Percentiles rank a stretch among this genome's conserved stretches.
Evolutionary conservation across 768 basidiomycete genomes (phyloP).

Genomic region (Lactarius quietus): DNA sequence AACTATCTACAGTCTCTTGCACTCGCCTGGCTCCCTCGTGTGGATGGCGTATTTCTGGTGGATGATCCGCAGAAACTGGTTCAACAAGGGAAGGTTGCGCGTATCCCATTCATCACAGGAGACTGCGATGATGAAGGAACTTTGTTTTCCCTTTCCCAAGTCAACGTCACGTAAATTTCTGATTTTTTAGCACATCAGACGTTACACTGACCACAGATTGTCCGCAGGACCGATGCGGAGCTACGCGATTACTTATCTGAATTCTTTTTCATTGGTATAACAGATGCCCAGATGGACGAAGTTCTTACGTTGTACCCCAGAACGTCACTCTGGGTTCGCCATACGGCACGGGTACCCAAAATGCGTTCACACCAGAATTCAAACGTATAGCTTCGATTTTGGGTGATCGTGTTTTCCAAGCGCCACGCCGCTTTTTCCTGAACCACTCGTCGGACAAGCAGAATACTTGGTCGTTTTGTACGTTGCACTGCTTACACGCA

Average conservation of each 20-base stretch:
- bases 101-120: constrained; percentile 30
- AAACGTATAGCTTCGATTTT: constrained; percentile 39
- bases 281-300: constrained; percentile 14
- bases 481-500: constrained; percentile 15
- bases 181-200: background rate
- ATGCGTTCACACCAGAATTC: constrained; percentile 35
- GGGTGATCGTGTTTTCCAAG: constrained; percentile 38
- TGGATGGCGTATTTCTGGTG: constrained; percentile 40
- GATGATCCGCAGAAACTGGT: constrained; percentile 35
- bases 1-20: constrained; percentile 27
- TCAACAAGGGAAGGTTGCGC: constrained; percentile 35
- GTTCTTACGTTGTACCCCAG: constrained; percentile 20
- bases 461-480: constrained; percentile 36
- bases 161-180: constrained; percentile 30
- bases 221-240: constrained; percentile 23
- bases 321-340: constrained; percentile 31
- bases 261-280: constrained; percentile 12
- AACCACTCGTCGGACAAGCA: constrained; percentile 33
- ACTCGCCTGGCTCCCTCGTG: constrained; percentile 37
- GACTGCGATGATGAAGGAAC: constrained; percentile 33
- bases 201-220: background rate
- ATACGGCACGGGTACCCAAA: constrained; percentile 28
- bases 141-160: constrained; percentile 21
- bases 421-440: constrained; percentile 37
- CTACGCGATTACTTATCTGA: constrained; percentile 12